Base-by-base conservation (phyloP, 148 eudicot species). In the Fagopyrum tataricum region DNA sequence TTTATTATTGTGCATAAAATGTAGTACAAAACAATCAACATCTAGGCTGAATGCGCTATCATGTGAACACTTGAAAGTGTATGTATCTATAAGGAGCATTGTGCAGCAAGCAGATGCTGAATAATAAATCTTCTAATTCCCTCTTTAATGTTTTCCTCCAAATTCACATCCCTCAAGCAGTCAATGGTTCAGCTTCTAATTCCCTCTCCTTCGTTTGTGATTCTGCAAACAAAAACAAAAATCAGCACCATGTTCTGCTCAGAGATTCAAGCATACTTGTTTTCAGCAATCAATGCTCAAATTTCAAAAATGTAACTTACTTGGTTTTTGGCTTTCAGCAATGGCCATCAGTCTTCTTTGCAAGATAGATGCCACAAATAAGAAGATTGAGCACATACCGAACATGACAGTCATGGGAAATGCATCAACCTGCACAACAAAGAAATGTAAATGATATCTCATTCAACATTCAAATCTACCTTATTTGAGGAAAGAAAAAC, bases 301-400 rank as follows among this genome's bases (percentile, higher is more conserved):
- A 46, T 46, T 46, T 10, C 10, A 46, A 10, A 48, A 49, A 31
- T 5, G 4, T 31, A 31, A 86, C 98, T 84, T 79, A 91, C 97
- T 91, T 78, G 90, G 40, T 48, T 75, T 80, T 88, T 91, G 42
- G 77, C 98, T 85, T 78, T 91, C 98, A 69, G 93, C 80, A 18
- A 95, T 86, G 58, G 77, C 90, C 80, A 79, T 79, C 78, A 93
- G 95, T 43, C 98, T 86, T 81, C 90, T 89, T 76, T 93, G 98
- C 80, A 93, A 73, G 73, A 93, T 81, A 73, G 88, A 85, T 21
- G 97, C 95, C 72, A 91, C 84, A 17, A 88, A 84, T 73, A 93
- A 91, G 85, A 93, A 93, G 78, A 93, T 86, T 9, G 98, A 91
- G 97, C 98, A 93, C 98, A 93, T 91, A 24, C 98, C 98, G 51